A percentile compares a stretch with the other conserved stretches of the same genome.
Evolutionary conservation across 306 rosid genomes (phyloP).

Genomic region (Trifolium subterraneum): DNA sequence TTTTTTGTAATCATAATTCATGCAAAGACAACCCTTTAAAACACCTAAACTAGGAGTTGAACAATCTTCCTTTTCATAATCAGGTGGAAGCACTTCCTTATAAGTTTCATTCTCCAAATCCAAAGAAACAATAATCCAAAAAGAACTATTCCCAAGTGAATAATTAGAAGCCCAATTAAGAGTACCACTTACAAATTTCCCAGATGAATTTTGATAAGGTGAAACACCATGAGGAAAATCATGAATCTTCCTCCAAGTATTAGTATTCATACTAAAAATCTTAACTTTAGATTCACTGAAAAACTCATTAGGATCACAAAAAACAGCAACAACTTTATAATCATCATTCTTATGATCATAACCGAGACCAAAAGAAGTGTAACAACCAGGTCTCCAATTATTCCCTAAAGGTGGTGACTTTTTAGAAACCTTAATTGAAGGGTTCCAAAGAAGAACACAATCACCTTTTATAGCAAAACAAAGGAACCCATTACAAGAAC

Average conservation of each 20-base stretch:
- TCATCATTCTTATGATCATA: constrained; percentile 52
- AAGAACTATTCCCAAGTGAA: constrained; percentile 36
- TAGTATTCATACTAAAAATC: constrained; percentile 44
- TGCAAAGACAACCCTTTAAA: constrained; percentile 43
- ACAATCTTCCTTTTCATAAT: constrained; percentile 54
- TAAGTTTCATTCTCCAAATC: constrained; percentile 51
- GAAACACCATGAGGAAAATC: constrained; percentile 50
- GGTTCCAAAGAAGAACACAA: constrained; percentile 62
- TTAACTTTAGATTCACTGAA: constrained; percentile 51
- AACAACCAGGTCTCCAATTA: constrained; percentile 61
- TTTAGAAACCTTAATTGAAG: constrained; percentile 50
- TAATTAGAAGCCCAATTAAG: constrained; percentile 52
- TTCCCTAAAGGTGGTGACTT: constrained; percentile 58
- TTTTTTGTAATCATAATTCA: constrained; percentile 53
- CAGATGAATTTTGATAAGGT: constrained; percentile 47
- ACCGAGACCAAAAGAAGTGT: constrained; percentile 58
- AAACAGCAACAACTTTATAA: constrained; percentile 59
- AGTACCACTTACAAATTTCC: constrained; percentile 54
- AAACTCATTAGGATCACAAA: constrained; percentile 49
- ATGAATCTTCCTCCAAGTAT: constrained; percentile 55
- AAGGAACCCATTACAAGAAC: constrained; percentile 56
- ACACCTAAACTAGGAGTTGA: constrained; percentile 53
- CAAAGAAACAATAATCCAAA: constrained; percentile 53
- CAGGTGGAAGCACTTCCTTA: constrained; percentile 53
- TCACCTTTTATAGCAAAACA: constrained; percentile 59